phyloP scores from a whole-genome alignment of 1,284 basidiomycete species.

The Cerrena zonata region DNA sequence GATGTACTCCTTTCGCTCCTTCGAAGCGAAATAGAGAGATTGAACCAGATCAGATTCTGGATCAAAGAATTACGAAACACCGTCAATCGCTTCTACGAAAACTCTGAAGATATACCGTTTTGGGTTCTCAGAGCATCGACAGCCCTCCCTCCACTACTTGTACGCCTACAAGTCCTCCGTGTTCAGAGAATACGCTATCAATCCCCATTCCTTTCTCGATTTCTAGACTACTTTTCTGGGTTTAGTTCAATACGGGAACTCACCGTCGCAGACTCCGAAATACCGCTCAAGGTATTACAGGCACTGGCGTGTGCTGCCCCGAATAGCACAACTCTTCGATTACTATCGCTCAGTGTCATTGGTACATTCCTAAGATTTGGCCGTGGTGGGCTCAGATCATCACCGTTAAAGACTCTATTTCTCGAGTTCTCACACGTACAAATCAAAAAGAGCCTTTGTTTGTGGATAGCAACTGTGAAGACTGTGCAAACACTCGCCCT shows the following conservation, averaged over 20 bases:
- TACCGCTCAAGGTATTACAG: neutral
- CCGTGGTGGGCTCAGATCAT: too few relatives aligned
- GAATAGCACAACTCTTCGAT: neutral
- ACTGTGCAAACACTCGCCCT: neutral
- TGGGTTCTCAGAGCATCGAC: neutral
- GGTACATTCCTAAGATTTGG: too few relatives aligned
- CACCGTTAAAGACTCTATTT: too few relatives aligned
- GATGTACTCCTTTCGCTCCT: neutral
- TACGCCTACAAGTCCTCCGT: neutral
- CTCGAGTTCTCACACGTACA: too few relatives aligned
- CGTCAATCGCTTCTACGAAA: too few relatives aligned
- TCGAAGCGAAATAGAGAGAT: neutral
- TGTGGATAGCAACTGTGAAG: neutral
- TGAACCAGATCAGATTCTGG: neutral
- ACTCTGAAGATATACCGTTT: too few relatives aligned
- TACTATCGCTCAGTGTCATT: neutral
- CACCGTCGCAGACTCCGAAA: neutral
- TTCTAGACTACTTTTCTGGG: neutral
- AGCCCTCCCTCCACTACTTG: neutral
- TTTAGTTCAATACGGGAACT: neutral
- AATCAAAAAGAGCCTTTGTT: neutral
- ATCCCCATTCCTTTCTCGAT: neutral
- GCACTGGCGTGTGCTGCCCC: neutral
- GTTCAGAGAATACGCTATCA: neutral
- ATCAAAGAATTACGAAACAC: neutral